Conservation (phyloP, 2,329 filamentous ascomycete genomes). For the Calonectria henricotiae region DNA sequence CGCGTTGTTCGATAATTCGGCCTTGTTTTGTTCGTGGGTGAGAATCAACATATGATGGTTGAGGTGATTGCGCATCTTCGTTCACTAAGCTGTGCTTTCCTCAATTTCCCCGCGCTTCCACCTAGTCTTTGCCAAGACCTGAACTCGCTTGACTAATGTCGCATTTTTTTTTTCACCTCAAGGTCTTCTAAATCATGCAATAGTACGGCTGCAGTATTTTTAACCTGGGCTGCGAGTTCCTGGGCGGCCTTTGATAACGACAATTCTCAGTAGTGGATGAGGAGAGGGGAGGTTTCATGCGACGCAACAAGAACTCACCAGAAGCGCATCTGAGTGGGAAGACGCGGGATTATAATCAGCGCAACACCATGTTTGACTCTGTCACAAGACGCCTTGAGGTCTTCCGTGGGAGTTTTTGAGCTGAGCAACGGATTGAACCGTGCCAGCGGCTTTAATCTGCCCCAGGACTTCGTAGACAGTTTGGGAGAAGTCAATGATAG, state of each 20-base stretch:
- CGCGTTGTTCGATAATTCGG: neutral
- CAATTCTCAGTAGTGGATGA: neutral
- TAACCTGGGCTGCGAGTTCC: neutral
- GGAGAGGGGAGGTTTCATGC: neutral
- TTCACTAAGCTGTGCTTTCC: neutral
- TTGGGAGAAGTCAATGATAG: slow-evolving; percentile 6
- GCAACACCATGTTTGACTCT: neutral
- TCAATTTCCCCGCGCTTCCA: slow-evolving; percentile 2
- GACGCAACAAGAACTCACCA: neutral
- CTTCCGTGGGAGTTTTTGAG: neutral
- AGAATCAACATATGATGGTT: neutral
- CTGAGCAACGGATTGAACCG: neutral
- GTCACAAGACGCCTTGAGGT: neutral
- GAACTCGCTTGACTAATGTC: neutral
- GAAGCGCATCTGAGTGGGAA: neutral
- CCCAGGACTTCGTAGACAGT: neutral
- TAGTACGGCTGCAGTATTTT: neutral
- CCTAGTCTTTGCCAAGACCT: neutral
- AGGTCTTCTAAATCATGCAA: neutral
- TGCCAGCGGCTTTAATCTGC: neutral
- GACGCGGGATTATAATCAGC: neutral
- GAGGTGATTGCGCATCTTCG: neutral
- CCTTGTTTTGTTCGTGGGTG: neutral
- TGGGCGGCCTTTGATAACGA: neutral
- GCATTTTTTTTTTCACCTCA: neutral